Evolutionary conservation across 1,284 basidiomycete genomes (phyloP).

Genomic region (Leucoagaricus sp.): DNA sequence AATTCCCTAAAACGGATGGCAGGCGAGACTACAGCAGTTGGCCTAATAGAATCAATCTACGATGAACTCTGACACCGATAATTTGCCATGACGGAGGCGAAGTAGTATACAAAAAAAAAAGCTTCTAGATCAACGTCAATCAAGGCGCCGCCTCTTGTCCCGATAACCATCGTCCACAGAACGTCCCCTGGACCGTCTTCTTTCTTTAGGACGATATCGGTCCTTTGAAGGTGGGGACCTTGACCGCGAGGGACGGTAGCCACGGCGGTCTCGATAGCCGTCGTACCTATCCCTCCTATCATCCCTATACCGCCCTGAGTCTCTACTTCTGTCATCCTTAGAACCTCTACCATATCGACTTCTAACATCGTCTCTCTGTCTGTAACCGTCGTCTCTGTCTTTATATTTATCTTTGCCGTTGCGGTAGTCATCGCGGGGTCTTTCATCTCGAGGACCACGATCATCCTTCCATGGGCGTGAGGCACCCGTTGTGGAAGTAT

Average conservation of each 20-base stretch:
- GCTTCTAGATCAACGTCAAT: conserved; percentile 25
- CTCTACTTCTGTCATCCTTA: conserved; percentile 14
- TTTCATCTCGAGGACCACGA: not conserved
- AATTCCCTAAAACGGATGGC: no score
- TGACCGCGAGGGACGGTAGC: conserved; percentile 35
- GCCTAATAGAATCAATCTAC: no score
- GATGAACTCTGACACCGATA: no score
- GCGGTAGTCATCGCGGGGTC: conserved; percentile 20
- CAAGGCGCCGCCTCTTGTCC: conserved; percentile 41
- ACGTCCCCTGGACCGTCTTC: conserved; percentile 46
- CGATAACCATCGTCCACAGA: conserved; percentile 34
- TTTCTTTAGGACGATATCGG: conserved; percentile 32
- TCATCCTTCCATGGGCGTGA: conserved; percentile 41
- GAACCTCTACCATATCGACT: conserved; percentile 12
- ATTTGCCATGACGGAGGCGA: no score
- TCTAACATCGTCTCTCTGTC: conserved; percentile 25
- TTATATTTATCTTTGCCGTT: conserved; percentile 25
- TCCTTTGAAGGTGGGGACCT: conserved; percentile 24
- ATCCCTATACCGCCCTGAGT: conserved; percentile 24
- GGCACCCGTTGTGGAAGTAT: conserved; percentile 43
- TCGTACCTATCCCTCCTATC: conserved; percentile 24
- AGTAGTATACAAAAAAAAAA: not conserved
- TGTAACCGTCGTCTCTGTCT: conserved; percentile 25
- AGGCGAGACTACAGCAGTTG: no score
- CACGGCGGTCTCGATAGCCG: conserved; percentile 16